Percentiles rank a stretch among this genome's conserved stretches.
Evolutionary conservation across 1,284 basidiomycete genomes (phyloP).

Genomic region (Phylloporus sp.): DNA sequence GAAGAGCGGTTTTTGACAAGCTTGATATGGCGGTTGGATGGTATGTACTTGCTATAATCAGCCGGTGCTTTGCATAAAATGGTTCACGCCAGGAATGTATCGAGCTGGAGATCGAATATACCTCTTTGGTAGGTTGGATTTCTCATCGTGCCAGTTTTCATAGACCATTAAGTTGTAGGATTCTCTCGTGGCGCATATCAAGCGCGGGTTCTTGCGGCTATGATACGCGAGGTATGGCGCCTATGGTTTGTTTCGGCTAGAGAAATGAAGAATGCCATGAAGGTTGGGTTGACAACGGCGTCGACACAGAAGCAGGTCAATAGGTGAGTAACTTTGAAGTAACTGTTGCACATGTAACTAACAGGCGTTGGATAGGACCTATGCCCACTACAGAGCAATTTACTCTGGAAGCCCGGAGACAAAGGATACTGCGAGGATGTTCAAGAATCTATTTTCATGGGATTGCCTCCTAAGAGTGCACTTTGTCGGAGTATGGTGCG

Average conservation of each 20-base stretch:
- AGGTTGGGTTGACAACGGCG: conserved; percentile 35
- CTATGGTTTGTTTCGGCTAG: background rate
- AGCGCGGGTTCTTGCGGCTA: conserved; percentile 50
- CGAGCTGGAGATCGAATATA: conserved; percentile 49
- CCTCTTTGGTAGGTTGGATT: conserved; percentile 45
- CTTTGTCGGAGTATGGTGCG: conserved; percentile 52
- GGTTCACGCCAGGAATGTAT: conserved; percentile 40
- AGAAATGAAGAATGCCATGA: too few species aligned
- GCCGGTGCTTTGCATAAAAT: background rate
- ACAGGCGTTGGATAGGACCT: conserved; percentile 41
- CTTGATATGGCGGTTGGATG: conserved; percentile 39
- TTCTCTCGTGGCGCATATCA: conserved; percentile 58
- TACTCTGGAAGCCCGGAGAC: conserved; percentile 19
- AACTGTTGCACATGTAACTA: background rate
- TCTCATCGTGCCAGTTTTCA: background rate
- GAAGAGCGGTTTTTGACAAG: conserved; percentile 27
- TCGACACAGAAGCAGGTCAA: conserved; percentile 37
- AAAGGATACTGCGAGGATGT: conserved; percentile 32
- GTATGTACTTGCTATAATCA: conserved; percentile 17
- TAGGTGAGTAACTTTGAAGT: conserved; percentile 22
- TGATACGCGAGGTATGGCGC: conserved; percentile 47
- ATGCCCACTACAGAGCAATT: conserved; percentile 44
- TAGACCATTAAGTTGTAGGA: conserved; percentile 33
- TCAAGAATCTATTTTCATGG: conserved; percentile 49
- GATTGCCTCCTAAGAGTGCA: conserved; percentile 41